These are phyloP conservation scores for Scenedesmus sp. DNA, from an alignment of 163 green algal species.

Conservation along the genomic window DNA sequence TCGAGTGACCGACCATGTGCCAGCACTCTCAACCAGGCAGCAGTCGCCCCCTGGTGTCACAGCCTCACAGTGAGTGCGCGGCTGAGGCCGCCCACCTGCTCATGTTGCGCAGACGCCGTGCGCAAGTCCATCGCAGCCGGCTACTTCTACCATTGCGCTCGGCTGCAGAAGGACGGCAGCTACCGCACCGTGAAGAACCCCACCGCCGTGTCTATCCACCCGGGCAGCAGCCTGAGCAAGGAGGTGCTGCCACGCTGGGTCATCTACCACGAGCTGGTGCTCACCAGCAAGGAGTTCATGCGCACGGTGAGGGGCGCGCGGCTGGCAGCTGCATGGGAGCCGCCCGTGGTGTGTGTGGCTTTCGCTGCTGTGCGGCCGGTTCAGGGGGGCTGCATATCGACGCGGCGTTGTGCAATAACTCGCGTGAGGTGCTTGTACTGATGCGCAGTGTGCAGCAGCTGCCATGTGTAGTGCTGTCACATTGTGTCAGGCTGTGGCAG, in stretches of 20 bases:
- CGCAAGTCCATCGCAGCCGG: constrained; percentile 88
- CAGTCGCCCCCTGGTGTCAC: no score
- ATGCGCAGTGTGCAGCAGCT: no score
- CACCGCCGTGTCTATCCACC: constrained; percentile 93
- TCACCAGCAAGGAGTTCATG: constrained; percentile 98
- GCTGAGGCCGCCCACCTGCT: background rate
- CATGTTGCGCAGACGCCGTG: constrained; percentile 57
- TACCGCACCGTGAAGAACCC: constrained; percentile 98
- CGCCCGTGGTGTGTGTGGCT: no score
- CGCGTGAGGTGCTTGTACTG: no score
- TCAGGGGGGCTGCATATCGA: no score
- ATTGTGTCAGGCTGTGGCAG: no score
- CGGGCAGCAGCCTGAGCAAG: constrained; percentile 84
- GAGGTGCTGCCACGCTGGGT: constrained; percentile 89
- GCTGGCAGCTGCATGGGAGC: no score
- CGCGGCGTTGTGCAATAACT: no score
- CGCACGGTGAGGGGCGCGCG: constrained; percentile 75
- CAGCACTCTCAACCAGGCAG: no score
- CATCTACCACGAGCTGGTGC: constrained; percentile 98
- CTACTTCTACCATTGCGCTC: constrained; percentile 98
- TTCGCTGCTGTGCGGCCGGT: no score
- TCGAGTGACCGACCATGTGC: no score
- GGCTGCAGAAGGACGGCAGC: constrained; percentile 91
- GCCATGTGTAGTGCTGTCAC: no score
- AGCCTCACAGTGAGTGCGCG: background rate